Percentiles rank a stretch among this genome's conserved stretches.
Evolutionary conservation across 345 rosid genomes (phyloP).

Genomic region (Populus euphratica): DNA sequence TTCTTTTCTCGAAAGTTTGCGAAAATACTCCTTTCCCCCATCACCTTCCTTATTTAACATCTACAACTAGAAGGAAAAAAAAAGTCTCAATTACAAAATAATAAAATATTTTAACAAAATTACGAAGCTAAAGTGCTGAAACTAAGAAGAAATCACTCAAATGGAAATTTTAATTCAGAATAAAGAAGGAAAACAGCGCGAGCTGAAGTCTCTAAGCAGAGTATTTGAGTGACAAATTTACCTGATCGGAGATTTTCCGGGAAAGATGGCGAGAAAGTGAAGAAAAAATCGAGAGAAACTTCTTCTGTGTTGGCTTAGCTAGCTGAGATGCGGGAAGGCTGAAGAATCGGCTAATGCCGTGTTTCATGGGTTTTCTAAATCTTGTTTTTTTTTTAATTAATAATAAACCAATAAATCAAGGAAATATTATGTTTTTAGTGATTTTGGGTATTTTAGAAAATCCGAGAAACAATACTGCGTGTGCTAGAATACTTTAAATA

Average conservation of each 20-base stretch:
- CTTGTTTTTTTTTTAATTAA: neutral
- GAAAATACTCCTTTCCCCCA: constrained; percentile 47
- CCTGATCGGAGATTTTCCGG: constrained; percentile 41
- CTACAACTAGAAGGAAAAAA: neutral
- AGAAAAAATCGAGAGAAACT: constrained; percentile 19
- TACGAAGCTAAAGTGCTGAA: neutral
- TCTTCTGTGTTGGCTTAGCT: neutral
- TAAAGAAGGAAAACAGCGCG: constrained; percentile 11
- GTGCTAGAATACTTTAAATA: neutral
- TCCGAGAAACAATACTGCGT: neutral
- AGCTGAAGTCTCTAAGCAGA: neutral
- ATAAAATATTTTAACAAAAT: neutral
- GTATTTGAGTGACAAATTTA: neutral
- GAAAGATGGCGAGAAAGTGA: constrained; percentile 39
- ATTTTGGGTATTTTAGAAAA: neutral
- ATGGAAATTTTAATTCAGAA: neutral
- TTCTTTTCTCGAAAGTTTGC: constrained; percentile 59
- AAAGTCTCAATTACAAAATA: neutral
- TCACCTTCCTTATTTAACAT: constrained; percentile 17
- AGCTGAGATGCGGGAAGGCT: neutral
- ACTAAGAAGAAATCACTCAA: too few relatives aligned
- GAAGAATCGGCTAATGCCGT: neutral
- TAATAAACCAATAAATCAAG: neutral
- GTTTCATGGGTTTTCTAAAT: constrained; percentile 11
- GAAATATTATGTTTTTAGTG: neutral